Base-by-base conservation (phyloP, 805 yeast genomes). In the Danielozyma ontarioensis region DNA sequence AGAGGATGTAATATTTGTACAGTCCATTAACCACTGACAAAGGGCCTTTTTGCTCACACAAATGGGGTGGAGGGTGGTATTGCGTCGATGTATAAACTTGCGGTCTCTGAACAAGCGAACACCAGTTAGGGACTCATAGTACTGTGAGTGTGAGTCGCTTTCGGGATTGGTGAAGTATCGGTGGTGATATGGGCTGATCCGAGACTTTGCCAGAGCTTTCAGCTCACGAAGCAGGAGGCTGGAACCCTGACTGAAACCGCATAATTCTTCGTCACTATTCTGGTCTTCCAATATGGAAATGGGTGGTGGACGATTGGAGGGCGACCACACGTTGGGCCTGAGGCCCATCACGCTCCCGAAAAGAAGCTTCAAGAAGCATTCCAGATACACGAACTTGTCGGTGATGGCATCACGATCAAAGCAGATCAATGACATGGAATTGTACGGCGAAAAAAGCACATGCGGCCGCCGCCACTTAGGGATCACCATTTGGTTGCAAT, bases 11-110 rank as follows among this genome's bases (percentile, higher is more conserved):
- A 80, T 64, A 48, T 85, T 93, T 1, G 96, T 83, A 50, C 96
- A 88, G 42, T 90, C 97, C 76, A 82, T 70, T 5, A 90, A 49
- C 95, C 96, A 90, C 49, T 88, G 96, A 57, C 79, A 72, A 0
- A 82, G 62, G 0, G 93, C 82, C 45, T 83, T 83, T 0, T 96
- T 94, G 2, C 83, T 71, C 40, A 85, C 69, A 34, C 78, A 71
- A 44, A 68, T 70, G n/a, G 66, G 59, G 2, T 70, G 48, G 2
- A 19, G 40, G 1, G 46, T 36, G 1, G 48, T 47, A 17, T 47
- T 34, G 18, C 34, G 44, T 10, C 36, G 28, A 31, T 4, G 42
- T 35, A 8, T 55, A 38, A 71, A 68, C 4, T 46, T 44, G 36
- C 66, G 68, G 29, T 71, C 50, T 27, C 64, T 51, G 42, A 74